phyloP scores from a whole-genome alignment of 805 yeast species.

The Allodekkera sacchari region DNA sequence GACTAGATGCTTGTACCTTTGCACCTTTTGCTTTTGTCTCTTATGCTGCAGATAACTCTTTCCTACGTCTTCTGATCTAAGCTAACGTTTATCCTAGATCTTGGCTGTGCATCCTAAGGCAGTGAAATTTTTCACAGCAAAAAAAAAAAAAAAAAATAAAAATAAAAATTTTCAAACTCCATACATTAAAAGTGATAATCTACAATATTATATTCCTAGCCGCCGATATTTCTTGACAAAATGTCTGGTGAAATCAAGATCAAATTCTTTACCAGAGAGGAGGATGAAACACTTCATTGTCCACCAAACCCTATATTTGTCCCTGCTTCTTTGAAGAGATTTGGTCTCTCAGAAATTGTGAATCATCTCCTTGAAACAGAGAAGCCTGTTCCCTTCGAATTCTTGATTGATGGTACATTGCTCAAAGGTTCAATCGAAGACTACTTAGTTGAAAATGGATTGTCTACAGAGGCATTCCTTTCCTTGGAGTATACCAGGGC shows the following conservation, averaged over 20 bases:
- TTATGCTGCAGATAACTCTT: too few species aligned
- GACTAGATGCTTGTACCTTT: too few species aligned
- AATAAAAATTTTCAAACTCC: not conserved
- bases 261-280: conserved; percentile 79
- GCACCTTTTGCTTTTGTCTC: too few species aligned
- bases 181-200: not conserved
- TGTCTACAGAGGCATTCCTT: conserved; percentile 73
- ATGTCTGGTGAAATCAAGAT: conserved; percentile 53
- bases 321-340: conserved; percentile 79
- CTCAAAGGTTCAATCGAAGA: conserved; percentile 73
- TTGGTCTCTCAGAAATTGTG: conserved; percentile 90
- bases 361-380: conserved; percentile 70
- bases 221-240: not conserved
- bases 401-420: conserved; percentile 77
- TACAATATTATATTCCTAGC: not conserved
- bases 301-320: conserved; percentile 78
- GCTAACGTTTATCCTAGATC: too few species aligned
- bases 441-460: conserved; percentile 65
- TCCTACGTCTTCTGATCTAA: too few species aligned
- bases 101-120: too few species aligned
- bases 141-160: not conserved
- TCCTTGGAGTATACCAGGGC: conserved; percentile 87
- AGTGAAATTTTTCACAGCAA: too few species aligned
- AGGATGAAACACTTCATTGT: conserved; percentile 62
- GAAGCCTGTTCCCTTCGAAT: conserved; percentile 82